Base-by-base conservation (phyloP, 768 basidiomycete species). In the Exsudoporus frostii region DNA sequence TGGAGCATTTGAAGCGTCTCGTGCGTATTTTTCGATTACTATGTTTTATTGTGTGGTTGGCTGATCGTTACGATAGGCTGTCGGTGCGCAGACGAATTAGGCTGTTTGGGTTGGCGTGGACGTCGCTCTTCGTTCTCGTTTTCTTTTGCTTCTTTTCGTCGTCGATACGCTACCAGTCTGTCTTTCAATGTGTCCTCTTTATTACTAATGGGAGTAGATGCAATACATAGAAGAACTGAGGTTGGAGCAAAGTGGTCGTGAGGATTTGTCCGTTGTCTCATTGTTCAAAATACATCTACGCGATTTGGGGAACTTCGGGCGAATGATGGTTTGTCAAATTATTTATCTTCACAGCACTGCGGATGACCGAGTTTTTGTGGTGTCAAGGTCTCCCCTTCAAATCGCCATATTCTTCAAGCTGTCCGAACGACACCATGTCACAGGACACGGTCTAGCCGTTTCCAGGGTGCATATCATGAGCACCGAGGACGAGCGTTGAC, bases 1-100 rank as follows among this genome's bases (percentile, higher is more conserved):
- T 94, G 94, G 95, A 97, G 65, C 91, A 95, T 75, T 75, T 98
- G 72, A 97, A 96, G 71, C 85, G 93, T 65, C 73, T 98, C 76
- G 94, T 88, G 62, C 65, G 85, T 75, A 46, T 8, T 27, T 49
- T 34, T 27, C 19, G 2, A n/a, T 45, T 30, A 7, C 40, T 37
- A 48, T 4, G n/a, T 10, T 24, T 57, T 34, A 19, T 53, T 19
- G 2, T 3, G 14, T 17, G 17, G 44, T 22, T 37, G 20, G 15
- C 45, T 62, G 33, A 60, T 33, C 25, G 40, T 45, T 58, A 43
- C 1, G 40, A 11, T 52, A 85, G 84, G 83, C 84, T 66, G 84
- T 85, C 6, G 84, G 84, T 45, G 84, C 84, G 27, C 84, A 85
- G 71, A 85, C 84, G 27, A 85, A 82, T 67, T 85, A 66, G 71